Conservation (phyloP, 31 red algal species). For the Pterothamnion heteromorphum region DNA sequence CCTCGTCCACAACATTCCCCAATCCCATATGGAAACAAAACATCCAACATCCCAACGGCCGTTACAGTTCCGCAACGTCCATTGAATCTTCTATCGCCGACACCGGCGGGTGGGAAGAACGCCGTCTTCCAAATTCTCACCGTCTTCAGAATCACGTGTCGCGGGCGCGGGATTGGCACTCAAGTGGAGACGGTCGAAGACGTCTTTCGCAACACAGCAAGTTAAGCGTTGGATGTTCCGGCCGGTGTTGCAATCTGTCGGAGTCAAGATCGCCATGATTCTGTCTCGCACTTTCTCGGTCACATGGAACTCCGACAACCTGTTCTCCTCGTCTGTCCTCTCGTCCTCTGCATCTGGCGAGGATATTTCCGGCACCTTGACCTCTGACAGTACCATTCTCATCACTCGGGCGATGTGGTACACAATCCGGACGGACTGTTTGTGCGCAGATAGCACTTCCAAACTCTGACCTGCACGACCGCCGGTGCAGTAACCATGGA, state of each 20-base stretch:
- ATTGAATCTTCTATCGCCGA: too few species aligned
- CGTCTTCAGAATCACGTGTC: too few species aligned
- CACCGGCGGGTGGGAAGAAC: too few species aligned
- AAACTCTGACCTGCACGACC: neutral
- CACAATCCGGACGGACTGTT: neutral
- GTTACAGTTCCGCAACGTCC: too few species aligned
- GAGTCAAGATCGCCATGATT: too few species aligned
- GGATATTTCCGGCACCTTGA: neutral
- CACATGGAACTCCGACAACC: neutral
- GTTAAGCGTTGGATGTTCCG: neutral
- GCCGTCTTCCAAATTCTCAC: too few species aligned
- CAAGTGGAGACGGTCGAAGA: neutral
- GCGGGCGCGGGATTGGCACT: too few species aligned
- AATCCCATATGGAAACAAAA: too few species aligned
- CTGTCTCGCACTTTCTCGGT: neutral
- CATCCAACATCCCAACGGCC: too few species aligned
- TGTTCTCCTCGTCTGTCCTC: neutral
- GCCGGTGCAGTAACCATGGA: neutral
- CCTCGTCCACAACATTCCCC: too few species aligned
- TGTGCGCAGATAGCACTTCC: neutral
- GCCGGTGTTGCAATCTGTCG: too few species aligned
- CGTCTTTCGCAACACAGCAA: neutral
- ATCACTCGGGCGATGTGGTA: neutral
- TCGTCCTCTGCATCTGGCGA: neutral
- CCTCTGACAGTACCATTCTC: neutral